Evolutionary conservation across 129 eudicot species (phyloP).

Genomic region (Scalesia atractyloides): DNA sequence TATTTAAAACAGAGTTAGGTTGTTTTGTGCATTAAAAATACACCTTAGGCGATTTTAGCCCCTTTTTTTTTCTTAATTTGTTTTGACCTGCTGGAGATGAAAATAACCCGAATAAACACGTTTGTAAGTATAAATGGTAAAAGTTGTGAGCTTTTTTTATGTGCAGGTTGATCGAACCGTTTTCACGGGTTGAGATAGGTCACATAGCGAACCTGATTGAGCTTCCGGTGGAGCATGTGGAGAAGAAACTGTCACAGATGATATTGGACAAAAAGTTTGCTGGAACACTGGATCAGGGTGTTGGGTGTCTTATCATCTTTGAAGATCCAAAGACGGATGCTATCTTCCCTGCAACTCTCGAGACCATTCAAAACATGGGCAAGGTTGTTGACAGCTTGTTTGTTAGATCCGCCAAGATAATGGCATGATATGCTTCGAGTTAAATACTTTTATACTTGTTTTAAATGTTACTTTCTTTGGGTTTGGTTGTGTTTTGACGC

Average conservation of each 20-base stretch:
- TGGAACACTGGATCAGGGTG: conserved; percentile 80
- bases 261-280: conserved; percentile 76
- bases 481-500: neutral
- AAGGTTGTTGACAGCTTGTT: conserved; percentile 60
- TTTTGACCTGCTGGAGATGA: neutral
- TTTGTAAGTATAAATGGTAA: neutral
- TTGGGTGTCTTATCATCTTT: conserved; percentile 70
- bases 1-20: neutral
- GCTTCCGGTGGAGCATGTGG: conserved; percentile 68
- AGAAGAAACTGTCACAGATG: conserved; percentile 78
- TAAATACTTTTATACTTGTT: neutral
- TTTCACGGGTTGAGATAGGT: conserved; percentile 75
- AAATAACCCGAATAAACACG: neutral
- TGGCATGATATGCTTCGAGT: conserved; percentile 24
- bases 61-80: neutral
- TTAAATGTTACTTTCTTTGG: neutral
- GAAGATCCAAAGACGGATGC: conserved; percentile 75
- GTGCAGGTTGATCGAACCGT: conserved; percentile 81
- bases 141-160: neutral
- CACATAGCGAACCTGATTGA: conserved; percentile 77
- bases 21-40: neutral
- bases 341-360: conserved; percentile 65
- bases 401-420: conserved; percentile 40
- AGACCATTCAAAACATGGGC: conserved; percentile 63
- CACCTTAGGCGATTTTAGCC: neutral